Evolutionary conservation across 164 flowering plant genomes (phyloP).

Genomic region (Liquidambar formosana): DNA sequence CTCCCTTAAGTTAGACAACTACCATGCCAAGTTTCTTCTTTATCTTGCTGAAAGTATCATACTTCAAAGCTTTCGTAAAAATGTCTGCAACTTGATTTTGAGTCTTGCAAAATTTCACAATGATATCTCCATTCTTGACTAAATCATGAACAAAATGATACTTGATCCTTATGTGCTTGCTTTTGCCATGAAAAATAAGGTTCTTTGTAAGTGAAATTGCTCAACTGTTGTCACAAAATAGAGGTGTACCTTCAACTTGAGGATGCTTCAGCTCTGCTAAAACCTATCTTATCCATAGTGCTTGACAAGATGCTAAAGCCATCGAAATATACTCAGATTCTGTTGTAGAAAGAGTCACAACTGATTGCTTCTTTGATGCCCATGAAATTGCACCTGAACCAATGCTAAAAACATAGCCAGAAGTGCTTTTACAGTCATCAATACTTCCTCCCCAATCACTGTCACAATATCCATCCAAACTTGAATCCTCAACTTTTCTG

Average conservation of each 20-base stretch:
- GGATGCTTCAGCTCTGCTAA: no score
- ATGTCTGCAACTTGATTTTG: no score
- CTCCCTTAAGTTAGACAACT: no score
- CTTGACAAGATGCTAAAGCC: conserved; percentile 2
- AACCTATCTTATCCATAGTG: not conserved
- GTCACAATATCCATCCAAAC: not conserved
- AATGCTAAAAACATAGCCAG: conserved; percentile 2
- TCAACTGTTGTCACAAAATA: not conserved
- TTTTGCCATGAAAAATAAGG: not conserved
- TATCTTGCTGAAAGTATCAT: no score
- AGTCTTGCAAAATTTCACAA: not conserved
- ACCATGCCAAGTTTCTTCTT: no score
- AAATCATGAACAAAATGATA: not conserved
- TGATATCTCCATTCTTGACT: not conserved
- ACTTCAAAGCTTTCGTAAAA: no score
- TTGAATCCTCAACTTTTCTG: not conserved
- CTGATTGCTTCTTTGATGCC: conserved; percentile 7
- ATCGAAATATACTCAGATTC: not conserved
- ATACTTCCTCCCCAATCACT: not conserved
- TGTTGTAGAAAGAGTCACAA: not conserved
- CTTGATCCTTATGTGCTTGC: not conserved
- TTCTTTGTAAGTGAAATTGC: not conserved
- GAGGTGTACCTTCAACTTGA: not conserved
- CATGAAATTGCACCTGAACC: conserved; percentile 3
- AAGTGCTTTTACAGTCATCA: conserved; percentile 5